Conservation (phyloP, 2,329 filamentous ascomycete species). For the Fusarium tupiense region DNA sequence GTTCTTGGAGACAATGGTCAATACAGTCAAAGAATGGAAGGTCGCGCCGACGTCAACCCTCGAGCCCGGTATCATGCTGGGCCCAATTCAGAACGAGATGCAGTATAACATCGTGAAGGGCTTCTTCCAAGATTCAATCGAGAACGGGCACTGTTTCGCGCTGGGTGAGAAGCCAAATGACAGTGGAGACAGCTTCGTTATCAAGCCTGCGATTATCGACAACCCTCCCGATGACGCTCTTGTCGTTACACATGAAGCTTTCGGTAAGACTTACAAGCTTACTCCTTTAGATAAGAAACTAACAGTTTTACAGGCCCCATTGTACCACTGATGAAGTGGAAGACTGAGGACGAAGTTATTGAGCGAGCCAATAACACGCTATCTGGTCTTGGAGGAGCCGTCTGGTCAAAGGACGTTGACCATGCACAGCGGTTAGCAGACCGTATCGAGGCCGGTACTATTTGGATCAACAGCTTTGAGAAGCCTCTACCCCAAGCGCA, state of each 20-base stretch:
- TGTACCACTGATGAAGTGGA: slow-evolving; percentile 69
- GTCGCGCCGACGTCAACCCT: slow-evolving; percentile 50
- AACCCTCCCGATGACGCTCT: slow-evolving; percentile 7
- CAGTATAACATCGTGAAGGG: slow-evolving; percentile 15
- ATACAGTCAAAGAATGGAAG: slow-evolving; percentile 44
- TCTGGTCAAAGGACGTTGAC: slow-evolving; percentile 63
- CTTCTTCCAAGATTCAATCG: slow-evolving; percentile 8
- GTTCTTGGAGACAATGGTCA: slow-evolving; percentile 55
- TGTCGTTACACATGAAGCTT: slow-evolving; percentile 12
- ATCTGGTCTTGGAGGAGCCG: slow-evolving; percentile 64
- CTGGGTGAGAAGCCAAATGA: not conserved
- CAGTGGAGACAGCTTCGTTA: not conserved
- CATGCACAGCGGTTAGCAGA: slow-evolving; percentile 61
- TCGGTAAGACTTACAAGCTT: not conserved
- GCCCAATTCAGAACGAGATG: slow-evolving; percentile 22
- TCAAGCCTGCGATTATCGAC: slow-evolving; percentile 17
- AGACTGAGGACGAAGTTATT: slow-evolving; percentile 67
- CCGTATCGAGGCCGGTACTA: slow-evolving; percentile 63
- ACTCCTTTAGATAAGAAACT: not conserved
- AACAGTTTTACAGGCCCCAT: slow-evolving; percentile 55
- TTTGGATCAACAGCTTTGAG: slow-evolving; percentile 69
- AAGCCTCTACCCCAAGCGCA: slow-evolving; percentile 40
- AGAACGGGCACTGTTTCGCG: not conserved
- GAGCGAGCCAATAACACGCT: slow-evolving; percentile 61
- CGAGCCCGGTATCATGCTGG: slow-evolving; percentile 52